phyloP scores from a whole-genome alignment of 805 yeast genomes.

The Yarrowia sp. region DNA sequence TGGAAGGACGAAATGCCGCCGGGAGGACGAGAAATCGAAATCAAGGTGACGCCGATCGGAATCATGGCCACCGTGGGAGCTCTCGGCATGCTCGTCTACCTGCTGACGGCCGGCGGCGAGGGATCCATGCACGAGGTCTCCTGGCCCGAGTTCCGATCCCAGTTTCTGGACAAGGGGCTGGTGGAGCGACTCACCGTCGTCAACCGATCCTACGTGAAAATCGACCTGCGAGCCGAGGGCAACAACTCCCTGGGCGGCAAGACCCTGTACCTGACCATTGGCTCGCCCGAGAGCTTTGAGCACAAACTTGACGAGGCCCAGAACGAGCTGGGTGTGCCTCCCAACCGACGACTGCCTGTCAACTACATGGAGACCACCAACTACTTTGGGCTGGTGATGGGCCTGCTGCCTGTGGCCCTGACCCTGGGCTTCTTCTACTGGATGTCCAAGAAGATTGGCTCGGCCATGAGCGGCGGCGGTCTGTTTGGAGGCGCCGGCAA shows the following conservation, averaged over 20 bases:
- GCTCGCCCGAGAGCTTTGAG: constrained; percentile 85
- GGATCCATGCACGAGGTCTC: constrained; percentile 53
- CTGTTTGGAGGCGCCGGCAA: constrained; percentile 75
- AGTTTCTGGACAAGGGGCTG: constrained; percentile 75
- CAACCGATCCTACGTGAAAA: constrained; percentile 67
- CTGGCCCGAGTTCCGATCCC: constrained; percentile 85
- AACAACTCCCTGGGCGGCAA: constrained; percentile 63
- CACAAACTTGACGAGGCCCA: constrained; percentile 79
- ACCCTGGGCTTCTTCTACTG: constrained; percentile 80
- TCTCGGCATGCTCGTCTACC: constrained; percentile 15
- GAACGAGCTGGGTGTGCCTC: constrained; percentile 69
- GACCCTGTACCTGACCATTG: constrained; percentile 78
- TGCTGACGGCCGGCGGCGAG: constrained; percentile 18
- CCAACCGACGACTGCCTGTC: constrained; percentile 78
- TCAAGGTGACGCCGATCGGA: not conserved
- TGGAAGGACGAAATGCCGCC: constrained; percentile 37
- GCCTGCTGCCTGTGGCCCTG: constrained; percentile 80
- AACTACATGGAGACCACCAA: constrained; percentile 73
- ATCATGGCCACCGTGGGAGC: not conserved
- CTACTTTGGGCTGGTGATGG: constrained; percentile 65
- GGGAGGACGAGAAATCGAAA: constrained; percentile 33
- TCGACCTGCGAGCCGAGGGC: constrained; percentile 50
- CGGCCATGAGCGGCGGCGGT: constrained; percentile 57
- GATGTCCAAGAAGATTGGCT: constrained; percentile 57
- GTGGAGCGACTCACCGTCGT: constrained; percentile 77